Evolutionary conservation across 257 asterid genomes (phyloP), one percentile per base, ranked within the genome.

Genomic region (Nicotiana noctiflora): DNA sequence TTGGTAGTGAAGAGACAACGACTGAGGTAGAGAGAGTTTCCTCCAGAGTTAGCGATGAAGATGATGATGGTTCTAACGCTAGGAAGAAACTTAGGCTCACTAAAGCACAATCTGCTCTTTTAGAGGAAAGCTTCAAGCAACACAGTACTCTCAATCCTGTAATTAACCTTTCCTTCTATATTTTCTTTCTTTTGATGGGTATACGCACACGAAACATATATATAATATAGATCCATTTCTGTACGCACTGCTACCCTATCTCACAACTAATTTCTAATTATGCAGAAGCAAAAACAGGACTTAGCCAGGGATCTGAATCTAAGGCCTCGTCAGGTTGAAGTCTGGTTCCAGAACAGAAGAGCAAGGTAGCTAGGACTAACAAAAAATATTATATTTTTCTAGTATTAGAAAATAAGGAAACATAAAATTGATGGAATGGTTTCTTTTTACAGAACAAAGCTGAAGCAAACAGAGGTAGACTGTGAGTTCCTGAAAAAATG

Each of bases 401-500:
- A 4, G 18, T 5, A 27, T 27, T 27, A 40, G 31, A 37, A 68
- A 40, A 37, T 68, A 67, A 67, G 76, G 31, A 21, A 68, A 70
- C 59, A 44, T 21, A 49, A 49, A 72, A 72, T 21, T 46, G 78
- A 72, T 46, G 77, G 34, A 3, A 13, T 21, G 2, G 2, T 34
- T 19, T 19, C 2, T 14, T 2, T 25, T 7, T 18, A 49, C 89
- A 95, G 99, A 89, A 93, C 98, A 11, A 95, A 95, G 92, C 97
- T 95, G 74, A 95, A 95, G 90, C 99, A 95, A 80, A 95, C 99
- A 3, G 99, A 95, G 81, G 95, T 92, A 11, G 99, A 95, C 89
- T 95, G 97, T 64, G 99, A 93, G 40, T 91, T 90, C 88, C 23
- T 95, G 89, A 95, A 95, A 87, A 95, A 95, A 86, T 95, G 93